Base-by-base conservation (phyloP, 257 asterid species). In the Penstemon eatonii region DNA sequence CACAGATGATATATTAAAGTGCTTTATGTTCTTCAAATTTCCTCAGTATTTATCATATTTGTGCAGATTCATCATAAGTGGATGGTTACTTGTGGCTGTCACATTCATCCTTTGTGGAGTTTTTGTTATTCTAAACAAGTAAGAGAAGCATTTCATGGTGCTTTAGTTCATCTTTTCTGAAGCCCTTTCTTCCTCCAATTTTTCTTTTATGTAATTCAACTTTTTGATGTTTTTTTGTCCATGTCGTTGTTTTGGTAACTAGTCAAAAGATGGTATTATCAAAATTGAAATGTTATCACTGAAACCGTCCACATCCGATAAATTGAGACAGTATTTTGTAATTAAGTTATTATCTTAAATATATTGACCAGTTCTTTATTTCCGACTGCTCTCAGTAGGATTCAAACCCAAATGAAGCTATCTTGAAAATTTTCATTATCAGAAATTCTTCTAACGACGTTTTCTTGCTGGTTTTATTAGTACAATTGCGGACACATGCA, bases 21-120 rank as follows among this genome's bases (percentile, higher is more conserved):
- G 33, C 33, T 25, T 25, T 25, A 25, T 25, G 2, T 43, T 56
- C 40, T 13, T 60, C 36, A 25, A 53, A 1, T 73, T 67, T 70
- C 65, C 70, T 70, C 45, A 79, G 38, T 4, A 46, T 36, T 46
- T 45, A 33, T 67, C 63, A 11, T 46, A 12, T 68, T 47, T 42
- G 36, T 80, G 85, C 93, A 94, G 99, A 84, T 94, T 91, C 80
- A 84, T 91, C 13, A 72, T 89, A 50, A 87, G 95, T 25, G 99
- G 99, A 80, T 94, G 97, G 99, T 69, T 94, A 56, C 96, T 94
- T 15, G 96, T 94, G 39, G 94, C 87, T 19, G 78, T 89, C 40
- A 94, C 98, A 25, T 84, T 94, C 77, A 64, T 91, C 83, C 93
- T 94, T 52, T 94, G 87, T 65, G 99, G 96, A 58, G 90, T 86